Evolutionary conservation across 768 basidiomycete genomes (phyloP).

Genomic region (Bullera alba): DNA sequence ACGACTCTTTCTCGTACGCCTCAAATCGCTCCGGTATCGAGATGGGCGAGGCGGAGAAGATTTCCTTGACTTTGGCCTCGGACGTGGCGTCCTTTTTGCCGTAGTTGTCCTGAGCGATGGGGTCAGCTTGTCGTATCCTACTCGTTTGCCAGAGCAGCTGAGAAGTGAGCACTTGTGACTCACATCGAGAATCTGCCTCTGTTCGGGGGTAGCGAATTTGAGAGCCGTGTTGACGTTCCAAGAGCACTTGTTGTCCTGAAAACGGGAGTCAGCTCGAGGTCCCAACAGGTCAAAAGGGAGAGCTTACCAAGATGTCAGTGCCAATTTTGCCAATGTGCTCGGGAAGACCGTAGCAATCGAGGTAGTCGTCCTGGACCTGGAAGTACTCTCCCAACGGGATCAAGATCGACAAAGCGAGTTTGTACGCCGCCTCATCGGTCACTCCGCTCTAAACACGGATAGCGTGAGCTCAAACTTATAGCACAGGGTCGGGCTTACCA

Average conservation of each 20-base stretch:
- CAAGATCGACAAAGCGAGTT: conserved; percentile 69
- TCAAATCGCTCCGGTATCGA: conserved; percentile 57
- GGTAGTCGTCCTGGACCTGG: conserved; percentile 95
- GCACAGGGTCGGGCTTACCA: conserved; percentile 49
- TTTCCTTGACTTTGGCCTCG: conserved; percentile 59
- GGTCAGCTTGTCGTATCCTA: background rate
- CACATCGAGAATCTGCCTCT: conserved; percentile 50
- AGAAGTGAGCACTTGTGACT: conserved; percentile 6
- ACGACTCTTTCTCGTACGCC: conserved; percentile 70
- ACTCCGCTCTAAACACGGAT: conserved; percentile 48
- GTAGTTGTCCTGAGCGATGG: conserved; percentile 58
- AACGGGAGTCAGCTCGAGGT: background rate
- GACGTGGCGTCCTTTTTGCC: conserved; percentile 56
- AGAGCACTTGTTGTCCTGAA: conserved; percentile 86
- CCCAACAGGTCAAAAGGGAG: background rate
- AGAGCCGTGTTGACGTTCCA: conserved; percentile 93
- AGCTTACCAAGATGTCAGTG: conserved; percentile 71
- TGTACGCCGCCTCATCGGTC: conserved; percentile 57
- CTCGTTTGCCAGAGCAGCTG: background rate
- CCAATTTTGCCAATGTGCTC: conserved; percentile 94
- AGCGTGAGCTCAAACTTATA: too few relatives aligned
- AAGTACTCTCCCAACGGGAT: conserved; percentile 95
- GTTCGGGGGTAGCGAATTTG: conserved; percentile 46
- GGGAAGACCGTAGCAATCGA: conserved; percentile 83
- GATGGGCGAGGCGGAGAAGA: conserved; percentile 68